A percentile compares a stretch with the other conserved stretches of the same genome.
These are phyloP conservation scores for Arachnomyces sp. DNA, from an alignment of 2,329 filamentous ascomycete species.

Conservation along the genomic window DNA sequence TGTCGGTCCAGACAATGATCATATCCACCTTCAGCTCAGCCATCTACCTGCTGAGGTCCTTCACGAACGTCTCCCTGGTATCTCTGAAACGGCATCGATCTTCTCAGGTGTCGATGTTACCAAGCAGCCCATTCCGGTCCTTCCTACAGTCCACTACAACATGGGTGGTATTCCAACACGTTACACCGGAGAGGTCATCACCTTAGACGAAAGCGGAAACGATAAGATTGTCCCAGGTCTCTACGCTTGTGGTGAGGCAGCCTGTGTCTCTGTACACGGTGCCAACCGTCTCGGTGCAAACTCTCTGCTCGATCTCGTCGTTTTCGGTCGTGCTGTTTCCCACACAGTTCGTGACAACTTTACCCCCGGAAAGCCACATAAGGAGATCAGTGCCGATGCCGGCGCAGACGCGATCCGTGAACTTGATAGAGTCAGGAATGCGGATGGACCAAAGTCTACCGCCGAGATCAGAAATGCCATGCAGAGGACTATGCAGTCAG, in stretches of 20 bases:
- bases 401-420: conserved; percentile 80
- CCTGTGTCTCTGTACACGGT: conserved; percentile 95
- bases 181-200: conserved; percentile 94
- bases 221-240: conserved; percentile 92
- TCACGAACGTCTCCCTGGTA: conserved; percentile 93
- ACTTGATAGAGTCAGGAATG: conserved; percentile 77
- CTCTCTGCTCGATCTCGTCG: conserved; percentile 93
- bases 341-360: conserved; percentile 96
- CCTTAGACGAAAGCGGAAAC: conserved; percentile 74
- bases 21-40: conserved; percentile 96
- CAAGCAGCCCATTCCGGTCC: conserved; percentile 93
- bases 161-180: conserved; percentile 98
- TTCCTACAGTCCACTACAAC: conserved; percentile 98
- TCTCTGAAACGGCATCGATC: conserved; percentile 95
- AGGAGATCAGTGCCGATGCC: conserved; percentile 73
- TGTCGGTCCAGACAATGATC: conserved; percentile 94
- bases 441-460: conserved; percentile 78
- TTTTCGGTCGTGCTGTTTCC: conserved; percentile 94
- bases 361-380: conserved; percentile 71
- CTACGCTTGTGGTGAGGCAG: conserved; percentile 93
- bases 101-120: conserved; percentile 95
- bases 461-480: conserved; percentile 82
- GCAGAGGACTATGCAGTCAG: conserved; percentile 98
- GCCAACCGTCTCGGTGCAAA: conserved; percentile 97
- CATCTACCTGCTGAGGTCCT: conserved; percentile 88